These are phyloP conservation scores for Pseudonitzschia pungens DNA, from an alignment of 108 stramenopile genomes.

Conservation along the genomic window DNA sequence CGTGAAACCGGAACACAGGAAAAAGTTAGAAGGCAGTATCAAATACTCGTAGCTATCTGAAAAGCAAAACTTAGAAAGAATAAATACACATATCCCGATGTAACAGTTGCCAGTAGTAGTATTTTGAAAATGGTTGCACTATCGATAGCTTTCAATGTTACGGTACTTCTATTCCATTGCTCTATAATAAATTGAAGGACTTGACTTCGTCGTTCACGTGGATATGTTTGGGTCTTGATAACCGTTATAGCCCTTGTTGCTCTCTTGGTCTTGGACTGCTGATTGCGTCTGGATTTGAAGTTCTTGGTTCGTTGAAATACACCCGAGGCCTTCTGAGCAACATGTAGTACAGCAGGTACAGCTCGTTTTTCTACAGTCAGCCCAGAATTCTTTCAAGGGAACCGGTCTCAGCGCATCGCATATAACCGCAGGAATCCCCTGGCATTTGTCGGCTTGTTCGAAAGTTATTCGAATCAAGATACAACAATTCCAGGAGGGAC, in stretches of 20 bases:
- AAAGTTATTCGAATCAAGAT: constrained; percentile 21
- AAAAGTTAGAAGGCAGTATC: too few species aligned
- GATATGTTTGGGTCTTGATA: background rate
- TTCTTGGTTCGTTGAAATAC: background rate
- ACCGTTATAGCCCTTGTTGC: background rate
- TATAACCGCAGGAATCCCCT: background rate
- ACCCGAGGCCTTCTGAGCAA: constrained; percentile 7
- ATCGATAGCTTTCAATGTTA: too few species aligned
- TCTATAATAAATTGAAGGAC: too few species aligned
- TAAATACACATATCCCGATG: too few species aligned
- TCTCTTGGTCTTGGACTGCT: background rate
- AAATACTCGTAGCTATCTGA: too few species aligned
- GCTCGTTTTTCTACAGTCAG: constrained; percentile 2
- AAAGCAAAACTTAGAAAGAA: too few species aligned
- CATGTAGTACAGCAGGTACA: constrained; percentile 12
- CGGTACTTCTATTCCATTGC: background rate
- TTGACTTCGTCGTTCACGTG: background rate
- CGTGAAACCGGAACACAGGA: too few species aligned
- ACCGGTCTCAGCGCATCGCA: background rate
- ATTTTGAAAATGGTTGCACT: too few species aligned
- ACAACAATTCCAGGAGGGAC: constrained; percentile 22
- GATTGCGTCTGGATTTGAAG: background rate
- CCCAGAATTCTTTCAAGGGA: constrained; percentile 13
- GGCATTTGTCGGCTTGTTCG: background rate
- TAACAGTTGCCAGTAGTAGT: too few species aligned